These are phyloP conservation scores for Suillus alpinus DNA, from an alignment of 768 basidiomycete species.

Conservation along the genomic window DNA sequence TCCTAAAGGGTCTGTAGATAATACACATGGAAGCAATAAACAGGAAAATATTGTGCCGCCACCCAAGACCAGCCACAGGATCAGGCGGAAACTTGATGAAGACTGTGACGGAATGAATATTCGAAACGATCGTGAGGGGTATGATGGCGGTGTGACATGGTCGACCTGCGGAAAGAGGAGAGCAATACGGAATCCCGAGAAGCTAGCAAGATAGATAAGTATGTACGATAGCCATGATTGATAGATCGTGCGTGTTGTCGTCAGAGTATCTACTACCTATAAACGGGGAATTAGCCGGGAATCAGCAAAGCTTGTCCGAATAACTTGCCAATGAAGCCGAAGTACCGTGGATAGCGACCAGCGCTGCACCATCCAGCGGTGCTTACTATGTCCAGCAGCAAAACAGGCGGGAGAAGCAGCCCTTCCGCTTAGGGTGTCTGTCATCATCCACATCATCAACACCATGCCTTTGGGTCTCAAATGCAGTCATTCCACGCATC, in stretches of 20 bases:
- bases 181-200: constrained; percentile 23
- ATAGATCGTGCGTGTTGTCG: constrained; percentile 31
- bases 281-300: constrained; percentile 3
- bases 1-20: constrained; percentile 24
- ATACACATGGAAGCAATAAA: constrained; percentile 30
- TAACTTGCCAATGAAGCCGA: not conserved
- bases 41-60: constrained; percentile 18
- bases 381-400: constrained; percentile 63
- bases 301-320: not conserved
- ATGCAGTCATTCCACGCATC: constrained; percentile 57
- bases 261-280: constrained; percentile 26
- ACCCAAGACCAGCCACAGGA: constrained; percentile 7
- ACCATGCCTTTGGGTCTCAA: constrained; percentile 64
- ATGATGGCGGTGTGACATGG: constrained; percentile 25
- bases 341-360: constrained; percentile 23
- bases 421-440: constrained; percentile 58
- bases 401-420: constrained; percentile 60
- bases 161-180: constrained; percentile 28
- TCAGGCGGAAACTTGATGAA: constrained; percentile 7
- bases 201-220: constrained; percentile 31
- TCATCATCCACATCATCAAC: constrained; percentile 64
- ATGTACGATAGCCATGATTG: constrained; percentile 31
- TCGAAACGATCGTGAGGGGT: constrained; percentile 30
- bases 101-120: constrained; percentile 11
- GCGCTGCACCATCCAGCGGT: constrained; percentile 24